Evolutionary conservation across 1,139 yeast species (phyloP), one percentile per base, ranked within the genome.

Genomic region (Pichia sp.): DNA sequence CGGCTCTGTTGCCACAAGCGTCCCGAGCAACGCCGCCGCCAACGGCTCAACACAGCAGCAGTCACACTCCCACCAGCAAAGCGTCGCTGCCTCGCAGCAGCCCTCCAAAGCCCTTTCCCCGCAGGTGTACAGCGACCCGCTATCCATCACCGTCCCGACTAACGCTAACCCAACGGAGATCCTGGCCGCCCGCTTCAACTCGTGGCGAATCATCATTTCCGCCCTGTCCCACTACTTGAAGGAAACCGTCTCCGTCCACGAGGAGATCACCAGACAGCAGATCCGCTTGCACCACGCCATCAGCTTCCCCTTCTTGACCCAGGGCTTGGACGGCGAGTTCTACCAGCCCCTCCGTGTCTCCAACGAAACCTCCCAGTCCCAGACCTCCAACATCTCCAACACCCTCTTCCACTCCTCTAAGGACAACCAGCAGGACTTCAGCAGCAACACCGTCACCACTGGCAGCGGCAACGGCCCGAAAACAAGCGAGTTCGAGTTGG

Each of bases 231-330:
- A 77, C 53, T 93, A 93, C 68, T 75, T 92, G 59, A 80, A 79
- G 61, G 97, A 90, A 64, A 87, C 85, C 50, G 89, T 90, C n/a
- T 80, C 87, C 19, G 93, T 88, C 50, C 95, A 90, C 68, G 97
- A 90, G 66, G 97, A 90, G 66, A 81, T 87, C 29, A 85, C 88
- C 40, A 80, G 96, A 58, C 96, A 89, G 66, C 95, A 90, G 68
- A 75, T 84, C 54, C 76, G 96, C 52, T 76, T 92, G 48, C 89
- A 88, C 61, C 92, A 89, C 68, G 89, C 96, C 8, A 85, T 89
- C 31, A 77, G 78, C 57, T 78, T 82, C 64, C 82, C 85, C 8
- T 75, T 78, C 45, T 57, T 67, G 6, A 67, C 72, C 19, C 72
- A 69, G 59, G 72, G 71, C 4, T 55, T 68, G 19, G 70, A 69